Percentiles rank a stretch among this genome's conserved stretches.
Conservation (phyloP, 2,329 filamentous ascomycete genomes). For the Onygena corvina region DNA sequence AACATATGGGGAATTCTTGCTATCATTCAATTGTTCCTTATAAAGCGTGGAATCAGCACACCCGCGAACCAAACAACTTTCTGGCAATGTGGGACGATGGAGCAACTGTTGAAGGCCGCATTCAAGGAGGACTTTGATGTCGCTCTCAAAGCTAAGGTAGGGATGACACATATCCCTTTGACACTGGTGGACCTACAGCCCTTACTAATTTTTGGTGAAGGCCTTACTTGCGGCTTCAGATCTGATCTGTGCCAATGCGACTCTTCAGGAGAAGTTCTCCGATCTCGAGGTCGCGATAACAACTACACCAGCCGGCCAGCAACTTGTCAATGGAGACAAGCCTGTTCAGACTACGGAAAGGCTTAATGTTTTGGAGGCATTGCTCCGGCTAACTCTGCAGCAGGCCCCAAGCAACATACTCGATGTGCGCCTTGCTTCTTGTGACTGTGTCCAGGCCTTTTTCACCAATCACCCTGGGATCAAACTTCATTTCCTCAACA, state of each 20-base stretch:
- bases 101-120: conserved; percentile 67
- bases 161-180: conserved; percentile 18
- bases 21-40: conserved; percentile 74
- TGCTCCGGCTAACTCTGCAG: conserved; percentile 70
- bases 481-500: conserved; percentile 68
- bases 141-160: conserved; percentile 69
- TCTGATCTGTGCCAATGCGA: conserved; percentile 67
- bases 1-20: conserved; percentile 85
- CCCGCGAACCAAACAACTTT: conserved; percentile 74
- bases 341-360: conserved; percentile 42
- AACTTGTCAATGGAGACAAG: conserved; percentile 26
- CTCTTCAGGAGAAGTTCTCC: conserved; percentile 78
- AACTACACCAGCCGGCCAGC: conserved; percentile 21
- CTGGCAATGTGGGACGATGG: conserved; percentile 68
- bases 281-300: conserved; percentile 56
- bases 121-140: conserved; percentile 63
- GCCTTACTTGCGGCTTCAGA: conserved; percentile 78
- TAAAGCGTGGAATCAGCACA: conserved; percentile 67
- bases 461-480: conserved; percentile 72
- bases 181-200: background rate
- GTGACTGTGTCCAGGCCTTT: conserved; percentile 86
- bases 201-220: conserved; percentile 30
- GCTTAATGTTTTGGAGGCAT: conserved; percentile 85
- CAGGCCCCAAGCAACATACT: conserved; percentile 56
- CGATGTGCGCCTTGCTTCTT: conserved; percentile 71